Conservation (phyloP, 345 rosid species). For the Raphanus sativus region DNA sequence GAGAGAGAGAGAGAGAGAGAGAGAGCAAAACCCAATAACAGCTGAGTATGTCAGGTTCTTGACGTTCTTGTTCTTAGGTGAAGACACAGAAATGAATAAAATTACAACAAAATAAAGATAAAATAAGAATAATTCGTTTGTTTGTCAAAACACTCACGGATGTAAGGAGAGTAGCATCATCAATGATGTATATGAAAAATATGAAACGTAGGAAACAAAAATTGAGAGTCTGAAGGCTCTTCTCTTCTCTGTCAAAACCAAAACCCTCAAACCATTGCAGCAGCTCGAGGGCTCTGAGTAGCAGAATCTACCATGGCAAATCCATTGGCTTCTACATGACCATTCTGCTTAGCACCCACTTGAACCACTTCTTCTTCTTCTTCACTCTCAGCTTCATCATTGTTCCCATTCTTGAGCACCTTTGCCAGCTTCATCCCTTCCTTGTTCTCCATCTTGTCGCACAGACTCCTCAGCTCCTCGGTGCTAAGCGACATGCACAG, state of each 20-base stretch:
- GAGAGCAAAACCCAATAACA: too few relatives aligned
- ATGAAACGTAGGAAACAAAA: conserved; percentile 25
- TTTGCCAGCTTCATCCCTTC: conserved; percentile 58
- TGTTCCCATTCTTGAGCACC: conserved; percentile 44
- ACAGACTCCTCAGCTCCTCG: conserved; percentile 59
- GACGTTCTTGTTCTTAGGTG: too few relatives aligned
- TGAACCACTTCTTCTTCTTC: conserved; percentile 19
- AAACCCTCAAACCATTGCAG: conserved; percentile 13
- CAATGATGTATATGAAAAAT: conserved; percentile 21
- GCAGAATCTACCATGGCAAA: conserved; percentile 24
- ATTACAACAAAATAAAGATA: too few relatives aligned
- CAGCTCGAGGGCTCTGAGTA: background rate
- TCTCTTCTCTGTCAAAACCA: conserved; percentile 20
- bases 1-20: too few relatives aligned
- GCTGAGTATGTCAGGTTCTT: too few relatives aligned
- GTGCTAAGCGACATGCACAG: conserved; percentile 73
- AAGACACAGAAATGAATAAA: too few relatives aligned
- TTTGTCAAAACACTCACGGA: too few relatives aligned
- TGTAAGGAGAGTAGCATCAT: background rate
- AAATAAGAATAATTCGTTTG: too few relatives aligned
- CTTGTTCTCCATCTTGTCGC: conserved; percentile 66
- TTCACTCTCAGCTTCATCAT: conserved; percentile 14
- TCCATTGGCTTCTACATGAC: conserved; percentile 53
- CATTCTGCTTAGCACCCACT: conserved; percentile 50
- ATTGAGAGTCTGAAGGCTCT: conserved; percentile 24